A percentile compares a stretch with the other conserved stretches of the same genome.
These are phyloP conservation scores for Trichosporon faecale DNA, from an alignment of 1,284 basidiomycete species.

Conservation along the genomic window DNA sequence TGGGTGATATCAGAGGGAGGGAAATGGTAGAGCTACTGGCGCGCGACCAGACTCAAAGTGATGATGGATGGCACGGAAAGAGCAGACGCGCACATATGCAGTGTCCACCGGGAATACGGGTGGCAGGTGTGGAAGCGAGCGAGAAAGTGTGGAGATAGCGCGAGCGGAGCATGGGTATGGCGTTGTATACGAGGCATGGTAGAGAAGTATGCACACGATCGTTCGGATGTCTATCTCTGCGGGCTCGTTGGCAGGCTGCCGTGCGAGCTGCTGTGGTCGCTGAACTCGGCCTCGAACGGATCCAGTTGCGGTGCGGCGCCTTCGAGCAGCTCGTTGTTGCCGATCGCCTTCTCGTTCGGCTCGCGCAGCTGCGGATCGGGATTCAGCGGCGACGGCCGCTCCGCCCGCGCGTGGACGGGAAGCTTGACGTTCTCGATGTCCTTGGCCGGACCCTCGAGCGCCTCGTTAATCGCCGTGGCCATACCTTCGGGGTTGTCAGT, in stretches of 20 bases:
- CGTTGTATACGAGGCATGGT: too few relatives aligned
- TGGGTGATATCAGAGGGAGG: neutral
- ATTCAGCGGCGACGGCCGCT: constrained; percentile 7
- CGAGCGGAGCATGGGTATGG: too few relatives aligned
- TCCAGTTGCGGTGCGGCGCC: neutral
- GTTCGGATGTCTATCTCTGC: neutral
- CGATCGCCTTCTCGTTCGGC: neutral
- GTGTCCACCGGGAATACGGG: neutral
- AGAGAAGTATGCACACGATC: neutral
- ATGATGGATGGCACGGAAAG: neutral
- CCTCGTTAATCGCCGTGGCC: constrained; percentile 70
- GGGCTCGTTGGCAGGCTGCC: neutral
- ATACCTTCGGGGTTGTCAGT: constrained; percentile 72
- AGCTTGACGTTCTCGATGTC: neutral
- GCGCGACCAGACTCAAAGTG: too few relatives aligned
- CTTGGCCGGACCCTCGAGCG: constrained; percentile 13
- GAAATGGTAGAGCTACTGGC: neutral
- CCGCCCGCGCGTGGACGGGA: constrained; percentile 10
- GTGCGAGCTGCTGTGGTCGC: neutral
- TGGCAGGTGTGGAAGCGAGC: neutral
- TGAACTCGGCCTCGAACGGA: constrained; percentile 7
- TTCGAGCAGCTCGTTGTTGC: constrained; percentile 2
- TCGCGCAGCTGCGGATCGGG: neutral
- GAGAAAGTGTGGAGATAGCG: neutral
- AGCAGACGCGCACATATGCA: neutral